phyloP scores from a whole-genome alignment of 2,329 filamentous ascomycete genomes.

The Penicillium nordicum region DNA sequence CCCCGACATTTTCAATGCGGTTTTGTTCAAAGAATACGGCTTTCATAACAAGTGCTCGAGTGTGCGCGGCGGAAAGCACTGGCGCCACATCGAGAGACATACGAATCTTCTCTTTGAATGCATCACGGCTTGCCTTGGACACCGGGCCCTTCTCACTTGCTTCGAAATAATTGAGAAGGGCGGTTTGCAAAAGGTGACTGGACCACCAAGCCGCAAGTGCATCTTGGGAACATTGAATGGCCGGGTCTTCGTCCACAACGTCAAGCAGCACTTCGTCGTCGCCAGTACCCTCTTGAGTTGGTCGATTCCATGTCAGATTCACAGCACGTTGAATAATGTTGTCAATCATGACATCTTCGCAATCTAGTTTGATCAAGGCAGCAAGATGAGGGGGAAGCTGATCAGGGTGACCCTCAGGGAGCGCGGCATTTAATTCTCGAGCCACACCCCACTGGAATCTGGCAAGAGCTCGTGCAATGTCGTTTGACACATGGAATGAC shows the following conservation, averaged over 20 bases:
- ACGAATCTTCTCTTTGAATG: constrained; percentile 56
- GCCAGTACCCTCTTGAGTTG: constrained; percentile 64
- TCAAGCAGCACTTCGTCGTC: constrained; percentile 71
- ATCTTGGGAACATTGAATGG: constrained; percentile 82
- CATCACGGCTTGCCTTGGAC: constrained; percentile 39
- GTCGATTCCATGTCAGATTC: constrained; percentile 83
- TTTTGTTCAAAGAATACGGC: constrained; percentile 56
- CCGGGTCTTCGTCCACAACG: constrained; percentile 76
- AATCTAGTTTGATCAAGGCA: constrained; percentile 71
- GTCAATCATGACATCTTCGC: constrained; percentile 75
- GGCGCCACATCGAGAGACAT: constrained; percentile 72
- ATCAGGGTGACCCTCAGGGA: constrained; percentile 57
- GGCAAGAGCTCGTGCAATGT: constrained; percentile 69
- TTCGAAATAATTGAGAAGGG: constrained; percentile 62
- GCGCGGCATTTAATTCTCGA: constrained; percentile 53
- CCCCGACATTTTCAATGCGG: constrained; percentile 50
- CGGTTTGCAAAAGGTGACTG: constrained; percentile 66
- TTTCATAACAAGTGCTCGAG: constrained; percentile 57
- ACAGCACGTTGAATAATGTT: constrained; percentile 79
- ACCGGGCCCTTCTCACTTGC: constrained; percentile 48
- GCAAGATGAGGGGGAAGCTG: constrained; percentile 73
- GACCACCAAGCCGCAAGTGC: constrained; percentile 92
- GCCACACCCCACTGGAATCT: constrained; percentile 78
- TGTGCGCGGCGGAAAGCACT: constrained; percentile 67
- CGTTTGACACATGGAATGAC: constrained; percentile 62